Conservation (phyloP, 345 rosid species). For the Eucalyptus melliodora region DNA sequence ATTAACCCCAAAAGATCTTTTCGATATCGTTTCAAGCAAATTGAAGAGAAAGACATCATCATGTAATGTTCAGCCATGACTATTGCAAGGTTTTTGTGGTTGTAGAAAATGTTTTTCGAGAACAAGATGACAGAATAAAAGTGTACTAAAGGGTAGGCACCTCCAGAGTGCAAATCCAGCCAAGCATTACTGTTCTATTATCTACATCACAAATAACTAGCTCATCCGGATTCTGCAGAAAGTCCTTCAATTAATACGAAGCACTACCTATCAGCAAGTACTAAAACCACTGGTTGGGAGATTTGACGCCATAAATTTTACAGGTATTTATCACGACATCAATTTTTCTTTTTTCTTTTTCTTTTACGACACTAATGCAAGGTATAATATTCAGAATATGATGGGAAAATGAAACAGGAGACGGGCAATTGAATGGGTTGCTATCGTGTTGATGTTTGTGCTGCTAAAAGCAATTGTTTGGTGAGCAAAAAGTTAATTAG, state of each 20-base stretch:
- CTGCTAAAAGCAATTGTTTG: background rate
- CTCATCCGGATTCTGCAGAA: background rate
- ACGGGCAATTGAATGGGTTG: background rate
- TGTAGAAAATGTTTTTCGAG: background rate
- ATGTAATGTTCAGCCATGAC: background rate
- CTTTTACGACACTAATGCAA: background rate
- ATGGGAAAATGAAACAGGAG: background rate
- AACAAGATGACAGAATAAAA: background rate
- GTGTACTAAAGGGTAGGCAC: background rate
- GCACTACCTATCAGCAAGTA: background rate
- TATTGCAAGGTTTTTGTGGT: background rate
- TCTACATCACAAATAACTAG: background rate
- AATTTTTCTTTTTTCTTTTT: background rate
- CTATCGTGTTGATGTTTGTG: background rate
- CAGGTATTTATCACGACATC: background rate
- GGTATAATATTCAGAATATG: background rate
- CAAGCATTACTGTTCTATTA: background rate
- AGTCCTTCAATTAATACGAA: background rate
- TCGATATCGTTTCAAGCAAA: background rate
- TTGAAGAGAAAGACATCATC: background rate
- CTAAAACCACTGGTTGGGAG: background rate
- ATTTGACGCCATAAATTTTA: background rate
- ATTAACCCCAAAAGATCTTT: background rate
- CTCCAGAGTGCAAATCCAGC: background rate
- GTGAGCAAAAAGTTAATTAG: background rate